Base-by-base conservation (phyloP, 768 basidiomycete genomes). In the Porphyrellus cyaneotinctus region DNA sequence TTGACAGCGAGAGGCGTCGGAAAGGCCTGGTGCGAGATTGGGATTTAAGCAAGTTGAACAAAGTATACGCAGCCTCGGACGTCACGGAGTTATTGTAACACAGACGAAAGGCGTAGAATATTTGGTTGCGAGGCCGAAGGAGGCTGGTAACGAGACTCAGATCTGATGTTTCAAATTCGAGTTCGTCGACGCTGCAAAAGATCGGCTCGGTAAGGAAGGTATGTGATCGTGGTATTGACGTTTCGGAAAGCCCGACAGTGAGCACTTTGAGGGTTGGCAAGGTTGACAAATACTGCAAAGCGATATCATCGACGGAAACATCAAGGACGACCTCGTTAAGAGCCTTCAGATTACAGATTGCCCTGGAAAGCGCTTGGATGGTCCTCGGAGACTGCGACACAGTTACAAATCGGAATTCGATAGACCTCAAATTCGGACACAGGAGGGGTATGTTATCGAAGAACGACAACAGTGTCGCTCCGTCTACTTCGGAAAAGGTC, bases 251-350 rank as follows among this genome's bases (percentile, higher is more conserved):
- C n/a, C 6, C 2, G 11, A 48, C 23, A 4, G 6, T 26, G 11
- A 61, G 42, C 1, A 17, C 14, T 10, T 43, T 53, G 30, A 61
- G 48, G 7, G 51, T 58, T 24, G 59, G 55, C 7, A 44, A 32
- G 14, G 20, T 43, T 23, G 33, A 46, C 35, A 61, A 17, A 37
- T 58, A 20, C 20, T 3, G 30, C 35, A 61, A 32, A 35, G 56
- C 43, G 14, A 8, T 2, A 0, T 37, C 41, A 14, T 61, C 41
- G 9, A 61, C 30, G 20, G 51, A 30, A 0, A 6, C n/a, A n/a
- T n/a, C 9, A 6, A 53, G n/a, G 3, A 1, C 8, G 30, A 43
- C 42, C 0, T 11, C 37, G 28, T 49, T 52, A 3, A 61, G 45
- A 2, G 6, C 13, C 0, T 22, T 28, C 9, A 48, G 49, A 13